Conservation (phyloP, 2,329 filamentous ascomycete species). For the Diaporthe capsici region DNA sequence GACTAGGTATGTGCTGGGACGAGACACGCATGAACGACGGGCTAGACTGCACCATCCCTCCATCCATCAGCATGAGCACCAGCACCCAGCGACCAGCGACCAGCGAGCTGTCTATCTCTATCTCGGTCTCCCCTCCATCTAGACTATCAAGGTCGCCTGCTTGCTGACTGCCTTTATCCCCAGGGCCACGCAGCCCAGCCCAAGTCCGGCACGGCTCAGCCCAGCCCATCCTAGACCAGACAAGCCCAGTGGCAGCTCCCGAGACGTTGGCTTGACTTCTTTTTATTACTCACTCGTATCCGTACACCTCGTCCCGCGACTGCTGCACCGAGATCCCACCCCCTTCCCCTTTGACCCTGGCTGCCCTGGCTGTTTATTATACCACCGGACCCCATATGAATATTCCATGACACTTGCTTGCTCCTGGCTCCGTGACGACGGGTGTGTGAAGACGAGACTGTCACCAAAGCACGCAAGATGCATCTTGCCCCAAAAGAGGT, state of each 20-base stretch:
- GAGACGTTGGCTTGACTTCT: slow-evolving; percentile 33
- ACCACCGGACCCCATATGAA: slow-evolving; percentile 21
- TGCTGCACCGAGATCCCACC: slow-evolving; percentile 21
- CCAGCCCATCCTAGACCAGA: slow-evolving; percentile 24
- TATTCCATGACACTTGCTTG: slow-evolving; percentile 28
- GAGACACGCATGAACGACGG: slow-evolving; percentile 24
- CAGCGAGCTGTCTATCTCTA: neutral
- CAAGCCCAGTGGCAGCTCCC: slow-evolving; percentile 30
- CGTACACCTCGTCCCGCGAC: slow-evolving; percentile 19
- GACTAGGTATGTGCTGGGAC: neutral
- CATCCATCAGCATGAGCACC: neutral
- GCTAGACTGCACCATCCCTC: slow-evolving; percentile 1
- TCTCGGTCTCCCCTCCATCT: neutral
- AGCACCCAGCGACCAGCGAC: neutral
- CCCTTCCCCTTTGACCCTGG: slow-evolving; percentile 6
- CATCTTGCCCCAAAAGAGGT: slow-evolving; percentile 56
- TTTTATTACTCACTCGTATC: slow-evolving; percentile 36
- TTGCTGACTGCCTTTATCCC: neutral
- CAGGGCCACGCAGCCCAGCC: slow-evolving; percentile 22
- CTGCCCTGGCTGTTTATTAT: slow-evolving; percentile 14
- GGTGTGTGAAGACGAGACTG: slow-evolving; percentile 8
- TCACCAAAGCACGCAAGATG: slow-evolving; percentile 46
- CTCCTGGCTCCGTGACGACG: slow-evolving; percentile 32
- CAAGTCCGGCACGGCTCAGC: slow-evolving; percentile 25
- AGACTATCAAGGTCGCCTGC: neutral